phyloP scores from a whole-genome alignment of 345 rosid species.

The Mallotus nudiflorus region DNA sequence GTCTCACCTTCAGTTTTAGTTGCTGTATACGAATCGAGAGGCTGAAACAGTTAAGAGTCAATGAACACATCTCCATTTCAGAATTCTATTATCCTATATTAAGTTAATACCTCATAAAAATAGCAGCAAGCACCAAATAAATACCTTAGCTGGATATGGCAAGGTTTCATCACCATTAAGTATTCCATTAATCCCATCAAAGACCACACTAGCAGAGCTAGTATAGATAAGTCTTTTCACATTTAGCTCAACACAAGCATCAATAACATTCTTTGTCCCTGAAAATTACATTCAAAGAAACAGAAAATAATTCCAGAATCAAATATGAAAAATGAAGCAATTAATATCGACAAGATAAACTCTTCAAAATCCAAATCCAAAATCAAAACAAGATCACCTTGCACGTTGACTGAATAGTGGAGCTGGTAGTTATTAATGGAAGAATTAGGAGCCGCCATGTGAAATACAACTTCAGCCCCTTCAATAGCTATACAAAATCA shows the following conservation, averaged over 20 bases:
- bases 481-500: constrained; percentile 47
- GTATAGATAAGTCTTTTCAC: constrained; percentile 90
- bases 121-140: neutral
- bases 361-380: neutral
- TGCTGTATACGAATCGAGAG: constrained; percentile 81
- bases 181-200: constrained; percentile 70
- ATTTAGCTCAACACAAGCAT: constrained; percentile 69
- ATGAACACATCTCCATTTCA: constrained; percentile 14
- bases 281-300: constrained; percentile 15
- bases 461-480: constrained; percentile 87
- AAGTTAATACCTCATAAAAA: neutral
- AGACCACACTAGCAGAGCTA: constrained; percentile 93
- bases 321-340: neutral
- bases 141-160: constrained; percentile 71
- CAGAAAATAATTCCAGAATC: neutral
- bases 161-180: constrained; percentile 67
- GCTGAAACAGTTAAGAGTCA: constrained; percentile 46
- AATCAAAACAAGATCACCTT: constrained; percentile 41
- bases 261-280: constrained; percentile 85
- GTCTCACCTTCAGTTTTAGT: constrained; percentile 93
- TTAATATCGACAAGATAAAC: too few relatives aligned
- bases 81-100: neutral
- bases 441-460: constrained; percentile 98
- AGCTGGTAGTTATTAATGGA: constrained; percentile 73
- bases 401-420: constrained; percentile 86